Percentiles rank a stretch among this genome's conserved stretches.
These are phyloP conservation scores for Candida palmyrensis DNA, from an alignment of 805 yeast genomes.

Conservation along the genomic window DNA sequence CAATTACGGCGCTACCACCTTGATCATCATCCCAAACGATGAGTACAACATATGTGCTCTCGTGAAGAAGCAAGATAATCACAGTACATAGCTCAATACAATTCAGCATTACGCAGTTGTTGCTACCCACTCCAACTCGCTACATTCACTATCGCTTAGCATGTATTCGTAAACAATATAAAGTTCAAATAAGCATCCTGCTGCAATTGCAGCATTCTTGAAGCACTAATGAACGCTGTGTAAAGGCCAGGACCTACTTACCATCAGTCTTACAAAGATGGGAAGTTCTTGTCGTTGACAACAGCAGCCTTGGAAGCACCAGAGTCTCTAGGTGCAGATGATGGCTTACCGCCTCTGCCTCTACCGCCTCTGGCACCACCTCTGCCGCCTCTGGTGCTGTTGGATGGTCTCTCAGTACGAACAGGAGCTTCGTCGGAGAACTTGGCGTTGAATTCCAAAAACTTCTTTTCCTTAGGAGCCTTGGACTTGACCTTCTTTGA, in stretches of 20 bases:
- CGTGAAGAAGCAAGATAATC: background rate
- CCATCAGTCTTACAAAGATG: slow-evolving; percentile 58
- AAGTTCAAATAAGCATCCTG: slow-evolving; percentile 3
- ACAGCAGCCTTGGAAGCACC: slow-evolving; percentile 31
- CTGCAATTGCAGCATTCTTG: no score
- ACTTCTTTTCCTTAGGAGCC: slow-evolving; percentile 75
- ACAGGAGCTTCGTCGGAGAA: slow-evolving; percentile 51
- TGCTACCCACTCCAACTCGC: background rate
- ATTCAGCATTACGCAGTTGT: background rate
- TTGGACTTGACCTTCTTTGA: slow-evolving; percentile 67
- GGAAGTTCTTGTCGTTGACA: slow-evolving; percentile 64
- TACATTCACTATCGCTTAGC: slow-evolving; percentile 1
- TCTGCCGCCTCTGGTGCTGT: no score
- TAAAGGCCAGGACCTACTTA: no score
- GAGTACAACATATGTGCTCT: slow-evolving; percentile 2
- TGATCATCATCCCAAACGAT: slow-evolving; percentile 1
- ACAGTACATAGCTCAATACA: background rate
- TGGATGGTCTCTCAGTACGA: slow-evolving; percentile 13
- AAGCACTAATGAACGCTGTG: no score
- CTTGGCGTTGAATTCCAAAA: slow-evolving; percentile 68
- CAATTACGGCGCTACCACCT: slow-evolving; percentile 1
- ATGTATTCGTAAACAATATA: slow-evolving; percentile 3
- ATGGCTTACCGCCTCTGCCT: slow-evolving; percentile 21
- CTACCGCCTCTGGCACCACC: no score
- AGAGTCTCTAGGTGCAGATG: slow-evolving; percentile 19